A percentile compares a stretch with the other conserved stretches of the same genome.
Evolutionary conservation across 352 stramenopile genomes (phyloP).

Genomic region (Globisporangium echinulatum): DNA sequence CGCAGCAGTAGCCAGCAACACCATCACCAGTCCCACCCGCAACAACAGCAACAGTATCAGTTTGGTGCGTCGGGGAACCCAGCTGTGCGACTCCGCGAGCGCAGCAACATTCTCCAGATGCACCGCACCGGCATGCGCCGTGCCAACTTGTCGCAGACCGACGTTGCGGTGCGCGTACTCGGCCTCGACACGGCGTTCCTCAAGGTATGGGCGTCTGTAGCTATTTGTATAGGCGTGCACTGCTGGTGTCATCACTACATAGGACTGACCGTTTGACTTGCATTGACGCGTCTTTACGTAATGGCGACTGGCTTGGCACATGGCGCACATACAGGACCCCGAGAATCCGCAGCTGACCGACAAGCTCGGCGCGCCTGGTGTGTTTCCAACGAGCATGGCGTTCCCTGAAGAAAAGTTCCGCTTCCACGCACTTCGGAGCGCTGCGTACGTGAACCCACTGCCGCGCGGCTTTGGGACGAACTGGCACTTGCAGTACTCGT

Average conservation of each 20-base stretch:
- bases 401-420: constrained; percentile 82
- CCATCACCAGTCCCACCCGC: background rate
- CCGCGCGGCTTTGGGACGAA: constrained; percentile 71
- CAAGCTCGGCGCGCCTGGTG: constrained; percentile 59
- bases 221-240: background rate
- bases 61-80: constrained; percentile 47
- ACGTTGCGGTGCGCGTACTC: constrained; percentile 51
- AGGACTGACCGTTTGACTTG: no score
- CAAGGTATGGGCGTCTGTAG: constrained; percentile 35
- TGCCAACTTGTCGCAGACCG: constrained; percentile 34
- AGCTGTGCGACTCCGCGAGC: constrained; percentile 45
- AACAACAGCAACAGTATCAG: constrained; percentile 18
- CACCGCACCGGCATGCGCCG: constrained; percentile 48
- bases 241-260: no score
- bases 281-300: no score
- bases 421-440: constrained; percentile 58
- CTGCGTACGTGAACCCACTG: constrained; percentile 70
- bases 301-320: no score
- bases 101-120: constrained; percentile 75
- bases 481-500: constrained; percentile 82
- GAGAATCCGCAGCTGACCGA: constrained; percentile 61
- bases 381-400: constrained; percentile 70
- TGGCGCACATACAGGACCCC: constrained; percentile 29
- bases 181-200: constrained; percentile 68
- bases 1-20: constrained; percentile 2